Base-by-base conservation (phyloP, 2,329 filamentous ascomycete species). In the Cladosporium sp. region DNA sequence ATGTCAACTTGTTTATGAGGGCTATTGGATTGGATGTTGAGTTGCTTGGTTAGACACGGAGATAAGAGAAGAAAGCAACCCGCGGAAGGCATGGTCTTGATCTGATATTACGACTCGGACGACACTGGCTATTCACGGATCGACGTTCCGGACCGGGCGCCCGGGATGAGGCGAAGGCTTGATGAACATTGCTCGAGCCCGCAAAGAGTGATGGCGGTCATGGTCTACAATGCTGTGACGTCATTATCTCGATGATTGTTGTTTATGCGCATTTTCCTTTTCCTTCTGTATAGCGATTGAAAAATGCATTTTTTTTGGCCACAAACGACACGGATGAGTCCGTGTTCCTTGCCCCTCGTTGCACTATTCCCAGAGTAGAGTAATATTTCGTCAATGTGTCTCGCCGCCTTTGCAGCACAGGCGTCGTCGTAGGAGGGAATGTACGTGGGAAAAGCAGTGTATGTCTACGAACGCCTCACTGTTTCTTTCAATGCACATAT, bases 11-110 rank as follows among this genome's bases (percentile, higher is more conserved):
- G 57, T 99, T 99, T 74, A 97, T 99, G 92, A 88, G 91, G 69
- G 94, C 93, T 57, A 97, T 99, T 74, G 94, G 94, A n/a, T 81
- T 99, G 71, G 94, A 99, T 77, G 94, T 99, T 51, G 94, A 97
- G 64, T 73, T 87, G 66, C 78, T 87, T 62, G 82, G 82, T 65
- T 86, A 28, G 19, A 40, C 3, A 47, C 8, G 28, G 8, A n/a
- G n/a, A 28, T 28, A 9, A 45, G 13, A 20, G 17, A 37, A 28
- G 28, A 9, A 32, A 9, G 28, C 12, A 10, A 10, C 28, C 8
- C 12, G 28, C 2, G 28, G 4, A 32, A 32, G 28, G 8, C 9
- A 47, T 13, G 28, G 40, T 5, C 24, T 10, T 24, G 39, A 42
- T 20, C 39, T 13, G 22, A 25, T 28, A 7, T 45, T 22, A 45